Base-by-base conservation (phyloP, 139 green algal genomes). In the Pseudopediastrum boryanum region DNA sequence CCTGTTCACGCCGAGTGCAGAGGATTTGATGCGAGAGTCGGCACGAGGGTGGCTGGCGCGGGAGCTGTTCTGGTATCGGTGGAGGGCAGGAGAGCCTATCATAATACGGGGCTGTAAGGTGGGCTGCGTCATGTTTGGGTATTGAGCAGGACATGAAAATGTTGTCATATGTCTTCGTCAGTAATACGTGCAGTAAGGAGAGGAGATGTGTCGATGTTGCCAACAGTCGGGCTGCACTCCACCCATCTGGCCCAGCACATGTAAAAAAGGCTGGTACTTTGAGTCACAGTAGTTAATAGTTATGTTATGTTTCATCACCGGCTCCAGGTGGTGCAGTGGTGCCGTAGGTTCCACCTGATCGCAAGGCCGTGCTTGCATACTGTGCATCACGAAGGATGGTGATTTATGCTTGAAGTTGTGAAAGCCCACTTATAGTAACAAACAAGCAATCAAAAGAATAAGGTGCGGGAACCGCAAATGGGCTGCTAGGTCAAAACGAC, bases 1-100 rank as follows among this genome's bases (percentile, higher is more conserved):
- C 33, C 64, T 80, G 43, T 80, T 80, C 44, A 73, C 74, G 21
- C 74, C 74, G 2, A 9, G n/a, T 23, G 44, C 44, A 9, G 33
- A 39, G 5, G 74, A 80, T 46, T 51, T 77, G 31, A 19, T 8
- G 50, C 19, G 31, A 35, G 33, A 33, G 8, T 5, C 48, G 50
- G 69, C 65, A 36, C 46, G 27, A 58, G 35, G 31, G 65, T 9
- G 12, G 41, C 41, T 65, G 10, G 69, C 69, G 13, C 19, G 35
- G 38, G 50, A 21, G 16, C 2, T 80, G 59, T 80, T 80, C 25
- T 80, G 74, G 74, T 25, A 58, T 71, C 72, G 79, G 10, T 91
- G 85, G 78, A 41, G 29, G 50, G 35, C 51, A 7, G 86, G 86
- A 2, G 87, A 91, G 70, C 85, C 88, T 21, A 72, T 94, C 35